These are phyloP conservation scores for Beauveria sp. DNA, from an alignment of 2,329 filamentous ascomycete genomes.

Conservation along the genomic window DNA sequence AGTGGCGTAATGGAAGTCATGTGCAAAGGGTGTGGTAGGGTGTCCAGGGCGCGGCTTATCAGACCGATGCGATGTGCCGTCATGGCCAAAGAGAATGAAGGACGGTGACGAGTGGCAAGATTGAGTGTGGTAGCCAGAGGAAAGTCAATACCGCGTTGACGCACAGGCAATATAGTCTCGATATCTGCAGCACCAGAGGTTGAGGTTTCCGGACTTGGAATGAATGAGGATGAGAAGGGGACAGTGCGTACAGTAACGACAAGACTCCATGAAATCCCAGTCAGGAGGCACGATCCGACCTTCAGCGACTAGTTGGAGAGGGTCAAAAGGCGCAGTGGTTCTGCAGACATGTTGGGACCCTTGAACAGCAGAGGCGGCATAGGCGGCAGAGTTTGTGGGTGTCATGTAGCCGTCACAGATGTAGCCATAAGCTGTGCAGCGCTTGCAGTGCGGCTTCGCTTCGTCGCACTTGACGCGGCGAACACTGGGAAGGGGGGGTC, in stretches of 20 bases:
- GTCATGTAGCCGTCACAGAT: constrained; percentile 1
- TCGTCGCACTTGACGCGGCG: constrained; percentile 7
- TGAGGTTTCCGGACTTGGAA: neutral
- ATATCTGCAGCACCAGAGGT: neutral
- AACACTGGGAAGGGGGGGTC: neutral
- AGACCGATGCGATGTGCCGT: neutral
- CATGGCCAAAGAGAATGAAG: neutral
- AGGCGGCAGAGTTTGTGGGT: neutral
- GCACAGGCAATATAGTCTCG: neutral
- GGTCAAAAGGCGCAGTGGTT: neutral
- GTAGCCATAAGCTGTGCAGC: constrained; percentile 2
- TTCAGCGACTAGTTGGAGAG: neutral
- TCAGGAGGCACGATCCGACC: neutral
- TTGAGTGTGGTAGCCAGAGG: neutral
- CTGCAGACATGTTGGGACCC: neutral
- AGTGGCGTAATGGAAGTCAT: neutral
- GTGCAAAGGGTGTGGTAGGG: neutral
- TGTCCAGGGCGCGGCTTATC: neutral
- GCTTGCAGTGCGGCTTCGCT: neutral
- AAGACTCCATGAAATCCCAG: constrained; percentile 2
- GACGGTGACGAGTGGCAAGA: neutral
- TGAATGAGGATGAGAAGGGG: neutral
- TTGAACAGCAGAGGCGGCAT: neutral
- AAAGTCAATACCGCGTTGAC: neutral
- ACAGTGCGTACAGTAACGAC: neutral